Conservation (phyloP, 1,139 yeast species). For the Trichomonascaceae sp. region DNA sequence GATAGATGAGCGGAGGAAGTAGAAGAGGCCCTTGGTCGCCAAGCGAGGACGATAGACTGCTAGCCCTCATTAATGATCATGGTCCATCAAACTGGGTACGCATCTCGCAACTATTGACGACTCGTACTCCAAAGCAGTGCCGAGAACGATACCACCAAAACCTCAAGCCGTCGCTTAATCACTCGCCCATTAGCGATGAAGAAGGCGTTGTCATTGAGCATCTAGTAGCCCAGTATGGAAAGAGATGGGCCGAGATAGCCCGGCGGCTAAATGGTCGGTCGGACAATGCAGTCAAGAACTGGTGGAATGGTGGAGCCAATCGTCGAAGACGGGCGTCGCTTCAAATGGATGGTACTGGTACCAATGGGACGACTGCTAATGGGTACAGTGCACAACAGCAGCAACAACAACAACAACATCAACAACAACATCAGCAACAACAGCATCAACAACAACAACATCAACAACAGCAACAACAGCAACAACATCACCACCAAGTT, state of each 20-base stretch:
- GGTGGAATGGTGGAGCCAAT: slow-evolving; percentile 95
- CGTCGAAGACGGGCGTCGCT: slow-evolving; percentile 47
- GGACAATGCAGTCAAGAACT: slow-evolving; percentile 85
- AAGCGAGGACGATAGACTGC: slow-evolving; percentile 61
- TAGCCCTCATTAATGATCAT: slow-evolving; percentile 54
- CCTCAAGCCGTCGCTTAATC: slow-evolving; percentile 69
- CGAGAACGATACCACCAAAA: slow-evolving; percentile 88
- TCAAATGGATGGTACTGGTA: slow-evolving; percentile 9
- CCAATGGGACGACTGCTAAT: slow-evolving; percentile 8
- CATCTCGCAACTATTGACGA: slow-evolving; percentile 56
- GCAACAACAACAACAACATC: slow-evolving; percentile 7
- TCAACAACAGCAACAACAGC: slow-evolving; percentile 7
- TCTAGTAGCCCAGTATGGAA: slow-evolving; percentile 68
- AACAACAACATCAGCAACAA: slow-evolving; percentile 7
- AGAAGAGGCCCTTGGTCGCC: slow-evolving; percentile 79
- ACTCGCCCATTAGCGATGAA: slow-evolving; percentile 71
- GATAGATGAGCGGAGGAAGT: too few relatives aligned
- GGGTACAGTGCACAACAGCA: slow-evolving; percentile 5
- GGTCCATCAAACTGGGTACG: slow-evolving; percentile 93
- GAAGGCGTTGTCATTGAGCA: slow-evolving; percentile 76
- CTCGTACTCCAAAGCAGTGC: slow-evolving; percentile 86
- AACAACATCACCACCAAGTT: slow-evolving; percentile 1
- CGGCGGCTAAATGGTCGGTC: slow-evolving; percentile 76
- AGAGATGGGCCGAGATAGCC: slow-evolving; percentile 91
- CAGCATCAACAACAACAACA: slow-evolving; percentile 8